Base-by-base conservation (phyloP, 139 green algal species). In the Picocystis salinarum region DNA sequence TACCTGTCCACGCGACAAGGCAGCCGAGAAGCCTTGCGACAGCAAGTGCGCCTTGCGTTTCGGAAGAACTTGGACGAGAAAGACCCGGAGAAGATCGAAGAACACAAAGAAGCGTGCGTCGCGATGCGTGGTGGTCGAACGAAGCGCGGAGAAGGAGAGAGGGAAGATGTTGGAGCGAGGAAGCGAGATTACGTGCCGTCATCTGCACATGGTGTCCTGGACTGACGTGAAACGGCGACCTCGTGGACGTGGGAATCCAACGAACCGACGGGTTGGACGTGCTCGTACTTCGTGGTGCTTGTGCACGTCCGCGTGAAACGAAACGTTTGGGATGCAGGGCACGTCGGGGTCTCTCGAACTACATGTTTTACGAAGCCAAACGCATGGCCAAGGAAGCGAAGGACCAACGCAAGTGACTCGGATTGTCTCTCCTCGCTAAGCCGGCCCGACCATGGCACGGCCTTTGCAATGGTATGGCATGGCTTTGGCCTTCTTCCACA, bases 301-400 rank as follows among this genome's bases (percentile, higher is more conserved):
- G n/a, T n/a, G n/a, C 31, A 37, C 15, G 31, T 15, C 15, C 13
- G 31, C 13, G 13, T 15, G 31, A 15, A 37, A 37, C 13, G 31
- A 37, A 37, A 37, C 31, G 13, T 15, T 37, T 13, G 31, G 13
- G 17, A n/a, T 34, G 31, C 59, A 64, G 59, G 15, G 66, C 62
- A 19, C 37, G 70, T 7, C 49, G 66, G 19, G 67, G 67, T 2
- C 48, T 76, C n/a, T 62, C 44, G 31, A 76, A 76, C 46, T 76
- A 74, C 28, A 76, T 76, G 66, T 70, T 76, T 33, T 40, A 59
- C 49, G 67, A 76, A 25, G 67, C 67, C 1, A 56, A 73, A 34
- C 60, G 60, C 19, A 61, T 76, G 56, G 66, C 67, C 23, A 73
- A 76, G 58, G 56, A 59, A 37, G 48, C 57, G 22, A 33, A 54